phyloP scores from a whole-genome alignment of 352 stramenopile species.

The Thalassiosira delicatula region DNA sequence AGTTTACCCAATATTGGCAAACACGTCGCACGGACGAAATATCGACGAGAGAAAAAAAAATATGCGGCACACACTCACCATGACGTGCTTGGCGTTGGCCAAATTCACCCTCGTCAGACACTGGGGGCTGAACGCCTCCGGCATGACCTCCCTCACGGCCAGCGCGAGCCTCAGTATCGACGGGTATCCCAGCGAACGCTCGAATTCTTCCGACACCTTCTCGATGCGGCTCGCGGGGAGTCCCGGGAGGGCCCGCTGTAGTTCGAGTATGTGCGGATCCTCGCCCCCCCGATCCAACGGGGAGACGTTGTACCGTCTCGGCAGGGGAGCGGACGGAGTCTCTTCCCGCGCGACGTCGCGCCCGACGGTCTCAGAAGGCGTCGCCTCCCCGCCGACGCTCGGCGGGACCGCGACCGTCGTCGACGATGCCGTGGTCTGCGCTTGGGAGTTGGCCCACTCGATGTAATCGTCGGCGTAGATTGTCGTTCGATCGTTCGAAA shows the following conservation, averaged over 20 bases:
- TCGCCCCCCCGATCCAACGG: conserved; percentile 37
- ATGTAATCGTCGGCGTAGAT: conserved; percentile 67
- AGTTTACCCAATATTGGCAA: too few species aligned
- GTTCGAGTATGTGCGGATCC: conserved; percentile 67
- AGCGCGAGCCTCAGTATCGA: conserved; percentile 78
- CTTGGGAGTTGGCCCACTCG: conserved; percentile 46
- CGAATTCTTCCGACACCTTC: conserved; percentile 76
- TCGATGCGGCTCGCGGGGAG: conserved; percentile 71
- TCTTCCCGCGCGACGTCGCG: conserved; percentile 9
- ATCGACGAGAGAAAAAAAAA: too few species aligned
- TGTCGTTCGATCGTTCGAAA: too few species aligned
- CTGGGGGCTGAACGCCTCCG: conserved; percentile 68
- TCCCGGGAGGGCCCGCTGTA: conserved; percentile 68
- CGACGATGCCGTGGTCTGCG: conserved; percentile 1
- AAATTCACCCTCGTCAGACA: conserved; percentile 75
- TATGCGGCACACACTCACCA: conserved; percentile 55
- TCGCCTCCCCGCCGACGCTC: neutral
- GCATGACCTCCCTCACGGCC: conserved; percentile 81
- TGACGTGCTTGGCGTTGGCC: conserved; percentile 71
- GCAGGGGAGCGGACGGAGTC: conserved; percentile 25
- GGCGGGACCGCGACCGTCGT: neutral
- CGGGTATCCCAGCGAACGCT: conserved; percentile 70
- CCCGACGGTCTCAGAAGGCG: conserved; percentile 10
- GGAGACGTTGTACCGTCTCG: conserved; percentile 32
- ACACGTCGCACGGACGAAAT: too few species aligned